Percentiles rank a stretch among this genome's conserved stretches.
These are phyloP conservation scores for Cercis canadensis DNA, from an alignment of 306 rosid genomes.

Conservation along the genomic window DNA sequence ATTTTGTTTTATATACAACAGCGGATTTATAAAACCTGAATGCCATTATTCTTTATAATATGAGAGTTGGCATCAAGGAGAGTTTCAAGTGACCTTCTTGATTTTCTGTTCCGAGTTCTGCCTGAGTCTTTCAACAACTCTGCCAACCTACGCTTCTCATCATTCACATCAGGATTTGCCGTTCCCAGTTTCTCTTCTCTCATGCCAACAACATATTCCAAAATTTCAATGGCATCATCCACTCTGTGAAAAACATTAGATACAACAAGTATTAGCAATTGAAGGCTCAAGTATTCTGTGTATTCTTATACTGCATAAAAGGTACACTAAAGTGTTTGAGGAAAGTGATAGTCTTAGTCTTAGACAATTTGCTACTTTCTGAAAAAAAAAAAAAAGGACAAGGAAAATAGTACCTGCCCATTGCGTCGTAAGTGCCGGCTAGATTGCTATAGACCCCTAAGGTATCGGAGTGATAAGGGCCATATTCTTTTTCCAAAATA, in stretches of 20 bases:
- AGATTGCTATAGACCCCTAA: constrained; percentile 85
- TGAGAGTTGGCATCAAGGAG: constrained; percentile 62
- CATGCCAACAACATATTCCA: constrained; percentile 80
- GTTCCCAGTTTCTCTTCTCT: constrained; percentile 93
- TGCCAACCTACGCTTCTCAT: constrained; percentile 79
- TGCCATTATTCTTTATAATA: constrained; percentile 42
- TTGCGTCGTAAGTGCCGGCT: constrained; percentile 90
- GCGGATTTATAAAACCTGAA: constrained; percentile 53
- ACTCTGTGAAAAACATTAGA: constrained; percentile 52
- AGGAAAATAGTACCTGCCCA: constrained; percentile 74
- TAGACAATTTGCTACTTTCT: background rate
- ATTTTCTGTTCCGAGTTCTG: constrained; percentile 60
- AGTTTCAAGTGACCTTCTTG: constrained; percentile 69
- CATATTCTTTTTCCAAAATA: constrained; percentile 79
- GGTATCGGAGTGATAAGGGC: constrained; percentile 79
- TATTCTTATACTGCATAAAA: constrained; percentile 2
- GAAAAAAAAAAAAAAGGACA: background rate
- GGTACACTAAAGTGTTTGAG: background rate
- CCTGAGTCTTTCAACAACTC: constrained; percentile 84
- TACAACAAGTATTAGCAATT: constrained; percentile 28
- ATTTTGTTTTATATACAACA: constrained; percentile 43
- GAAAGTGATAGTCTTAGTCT: too few relatives aligned
- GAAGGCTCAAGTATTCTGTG: constrained; percentile 9
- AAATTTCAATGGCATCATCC: constrained; percentile 80
- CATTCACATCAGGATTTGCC: constrained; percentile 79